Base-by-base conservation (phyloP, 176 grass and related monocot genomes). In the Luzula sylvatica region DNA sequence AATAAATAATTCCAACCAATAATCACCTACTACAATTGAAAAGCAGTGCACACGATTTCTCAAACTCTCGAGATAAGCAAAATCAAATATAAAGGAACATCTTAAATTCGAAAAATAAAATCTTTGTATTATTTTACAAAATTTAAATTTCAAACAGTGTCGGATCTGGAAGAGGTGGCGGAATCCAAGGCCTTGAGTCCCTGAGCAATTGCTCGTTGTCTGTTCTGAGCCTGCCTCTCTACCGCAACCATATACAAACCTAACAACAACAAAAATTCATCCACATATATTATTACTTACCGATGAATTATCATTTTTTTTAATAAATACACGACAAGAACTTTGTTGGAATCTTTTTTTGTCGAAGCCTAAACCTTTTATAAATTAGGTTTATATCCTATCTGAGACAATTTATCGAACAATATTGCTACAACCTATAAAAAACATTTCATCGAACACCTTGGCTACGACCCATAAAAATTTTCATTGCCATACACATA, bases 141-240 rank as follows among this genome's bases (percentile, higher is more conserved):
- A 48, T 29, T 49, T 12, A 64, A 20, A 26, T 16, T 48, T 64
- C 42, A 49, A 47, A 47, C 24, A 64, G 46, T 43, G 26, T 63
- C 41, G 47, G 24, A 42, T 64, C 42, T 25, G 27, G n/a, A 62
- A 47, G 58, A 64, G 41, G 42, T 64, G 2, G 45, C 17, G 25
- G 59, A 45, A 64, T 95, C 79, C 29, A 95, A 65, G 28, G 41
- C 13, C 55, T 70, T 78, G 46, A 95, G 68, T 27, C 83, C 73
- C 55, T 88, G 72, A 11, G 83, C 77, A 30, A 88, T 69, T 50
- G 72, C 75, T 35, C 83, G 73, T 50, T 72, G 65, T 41, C 80
- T 69, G 46, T 84, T 88, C 66, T 95, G 88, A 44, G 79, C 66
- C 26, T 95, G 79, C 80, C 88, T 84, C 79, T 95, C 88, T 38